Base-by-base conservation (phyloP, 805 yeast genomes). In the Monosporozyma servazzii region DNA sequence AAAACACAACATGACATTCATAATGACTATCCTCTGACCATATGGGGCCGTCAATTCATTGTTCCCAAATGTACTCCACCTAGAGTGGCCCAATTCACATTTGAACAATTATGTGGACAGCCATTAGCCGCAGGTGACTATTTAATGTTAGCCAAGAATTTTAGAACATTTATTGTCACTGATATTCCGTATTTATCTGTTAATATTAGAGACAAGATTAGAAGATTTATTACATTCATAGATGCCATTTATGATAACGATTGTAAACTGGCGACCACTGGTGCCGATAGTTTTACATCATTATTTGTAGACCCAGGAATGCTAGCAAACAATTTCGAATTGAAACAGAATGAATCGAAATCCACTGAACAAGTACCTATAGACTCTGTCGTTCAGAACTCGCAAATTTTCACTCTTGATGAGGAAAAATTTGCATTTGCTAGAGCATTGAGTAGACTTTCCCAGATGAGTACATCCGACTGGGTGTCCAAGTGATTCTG, bases 361-460 rank as follows among this genome's bases (percentile, higher is more conserved):
- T 3, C 25, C 7, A 39, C 23, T 18, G 47, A 30, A 30, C 27
- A 33, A 45, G 17, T 3, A 5, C 20, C 13, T 20, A 33, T 45
- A n/a, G 27, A 30, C 3, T 18, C 25, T 33, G 27, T 31, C 9
- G 37, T 30, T 18, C 77, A 80, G 58, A 80, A 81, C 62, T 86
- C 89, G 1, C 80, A 58, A 37, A 78, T 86, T 78, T 91, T 93
- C 71, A 87, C 86, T 5, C 77, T 93, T 41, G 98, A 89, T 68
- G 99, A 91, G 68, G 99, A 91, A 70, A 79, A 84, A 66, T 93
- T 91, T 72, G 99, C 99, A 20, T 91, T 91, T 74, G 96, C 96
- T 0, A 78, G 99, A 64, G 97, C 98, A 0, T 73, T 91, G 53
- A 84, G 93, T 59, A 80, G 99, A 65, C 74, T 93, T 57, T 78